Evolutionary conservation across 2,329 filamentous ascomycete species (phyloP).

Genomic region (Aspergillus sp.): DNA sequence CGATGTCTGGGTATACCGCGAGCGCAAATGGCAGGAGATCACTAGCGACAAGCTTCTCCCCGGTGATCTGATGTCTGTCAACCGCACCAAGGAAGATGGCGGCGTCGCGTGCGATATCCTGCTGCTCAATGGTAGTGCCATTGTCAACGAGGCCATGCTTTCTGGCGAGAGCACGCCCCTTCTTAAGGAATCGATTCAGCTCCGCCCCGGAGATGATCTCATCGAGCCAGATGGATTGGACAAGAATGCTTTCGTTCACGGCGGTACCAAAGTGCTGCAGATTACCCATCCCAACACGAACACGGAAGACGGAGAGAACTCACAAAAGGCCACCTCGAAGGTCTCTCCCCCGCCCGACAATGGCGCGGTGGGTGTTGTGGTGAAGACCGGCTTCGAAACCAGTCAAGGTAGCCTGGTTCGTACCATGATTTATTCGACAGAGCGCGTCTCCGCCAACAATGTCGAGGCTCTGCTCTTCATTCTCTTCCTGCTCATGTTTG

Average conservation of each 20-base stretch:
- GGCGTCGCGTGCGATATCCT: constrained; percentile 98
- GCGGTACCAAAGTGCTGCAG: constrained; percentile 95
- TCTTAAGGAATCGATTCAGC: constrained; percentile 90
- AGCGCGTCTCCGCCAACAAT: constrained; percentile 98
- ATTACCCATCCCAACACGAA: constrained; percentile 81
- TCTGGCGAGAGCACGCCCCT: constrained; percentile 97
- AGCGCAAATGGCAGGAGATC: constrained; percentile 83
- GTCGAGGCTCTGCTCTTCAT: constrained; percentile 96
- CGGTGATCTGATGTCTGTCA: constrained; percentile 88
- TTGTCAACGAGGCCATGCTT: constrained; percentile 99
- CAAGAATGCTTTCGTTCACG: constrained; percentile 95
- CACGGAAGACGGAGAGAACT: constrained; percentile 57
- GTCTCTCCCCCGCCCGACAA: constrained; percentile 86
- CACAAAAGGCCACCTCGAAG: constrained; percentile 68
- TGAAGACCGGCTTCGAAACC: constrained; percentile 98
- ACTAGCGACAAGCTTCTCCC: constrained; percentile 89
- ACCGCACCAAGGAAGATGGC: constrained; percentile 92
- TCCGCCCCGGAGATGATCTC: constrained; percentile 74
- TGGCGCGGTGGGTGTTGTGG: constrained; percentile 87
- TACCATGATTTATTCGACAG: constrained; percentile 99
- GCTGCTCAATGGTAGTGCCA: constrained; percentile 87
- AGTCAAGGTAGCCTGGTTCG: constrained; percentile 96
- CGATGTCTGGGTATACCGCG: constrained; percentile 84
- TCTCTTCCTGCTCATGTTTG: constrained; percentile 92
- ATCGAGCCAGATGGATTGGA: constrained; percentile 89